Conservation (phyloP, 2,329 filamentous ascomycete genomes). For the Cordyceps cicadae region DNA sequence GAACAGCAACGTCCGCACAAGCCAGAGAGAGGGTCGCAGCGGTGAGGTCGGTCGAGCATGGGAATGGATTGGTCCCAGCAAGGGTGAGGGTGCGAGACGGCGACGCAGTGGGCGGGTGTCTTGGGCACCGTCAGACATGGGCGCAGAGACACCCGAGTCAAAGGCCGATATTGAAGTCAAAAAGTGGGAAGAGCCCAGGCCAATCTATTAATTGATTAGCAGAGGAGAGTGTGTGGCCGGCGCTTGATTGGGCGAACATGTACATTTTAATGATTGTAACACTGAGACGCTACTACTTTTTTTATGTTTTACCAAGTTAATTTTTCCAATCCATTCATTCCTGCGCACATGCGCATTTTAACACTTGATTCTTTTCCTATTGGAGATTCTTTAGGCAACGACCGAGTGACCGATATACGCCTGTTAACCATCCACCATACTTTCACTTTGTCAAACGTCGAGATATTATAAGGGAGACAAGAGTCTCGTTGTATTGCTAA, state of each 20-base stretch:
- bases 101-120: conserved; percentile 47
- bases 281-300: not conserved
- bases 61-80: conserved; percentile 60
- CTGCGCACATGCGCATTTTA: not conserved
- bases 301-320: conserved; percentile 1
- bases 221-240: not conserved
- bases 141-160: conserved; percentile 26
- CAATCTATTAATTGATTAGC: conserved; percentile 28
- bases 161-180: conserved; percentile 22
- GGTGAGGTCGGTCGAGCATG: conserved; percentile 59
- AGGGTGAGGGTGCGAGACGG: conserved; percentile 35
- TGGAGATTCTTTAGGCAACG: not conserved
- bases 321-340: not conserved
- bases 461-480: conserved; percentile 18
- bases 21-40: conserved; percentile 58
- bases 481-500: conserved; percentile 45
- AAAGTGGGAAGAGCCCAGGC: conserved; percentile 35
- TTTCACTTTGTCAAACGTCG: not conserved
- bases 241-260: not conserved
- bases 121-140: conserved; percentile 30
- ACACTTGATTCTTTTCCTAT: not conserved
- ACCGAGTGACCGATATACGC: not conserved
- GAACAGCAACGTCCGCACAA: conserved; percentile 81
- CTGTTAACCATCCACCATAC: not conserved
- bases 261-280: conserved; percentile 9